Percentiles rank a stretch among this genome's conserved stretches.
Conservation (phyloP, 169 alveolate genomes). For the Besnoitia besnoiti region DNA sequence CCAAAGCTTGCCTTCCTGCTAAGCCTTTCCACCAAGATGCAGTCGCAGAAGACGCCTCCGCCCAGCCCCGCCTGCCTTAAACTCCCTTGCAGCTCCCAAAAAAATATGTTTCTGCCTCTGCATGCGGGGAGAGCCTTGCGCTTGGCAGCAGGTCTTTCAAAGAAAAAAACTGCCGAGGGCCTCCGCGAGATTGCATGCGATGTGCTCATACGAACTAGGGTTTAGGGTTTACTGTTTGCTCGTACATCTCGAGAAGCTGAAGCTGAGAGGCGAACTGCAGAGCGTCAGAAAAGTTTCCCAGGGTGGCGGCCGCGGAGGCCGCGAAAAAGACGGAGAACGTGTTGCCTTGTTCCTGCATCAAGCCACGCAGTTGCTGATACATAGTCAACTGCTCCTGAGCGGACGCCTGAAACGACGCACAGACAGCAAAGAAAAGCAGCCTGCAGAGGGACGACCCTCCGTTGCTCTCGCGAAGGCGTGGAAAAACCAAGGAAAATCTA, state of each 20-base stretch:
- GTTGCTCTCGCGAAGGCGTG: not conserved
- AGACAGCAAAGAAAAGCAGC: not conserved
- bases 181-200: too few relatives aligned
- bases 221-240: too few relatives aligned
- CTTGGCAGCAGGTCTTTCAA: not conserved
- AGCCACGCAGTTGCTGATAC: conserved; percentile 21
- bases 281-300: conserved; percentile 1
- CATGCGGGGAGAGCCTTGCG: too few relatives aligned
- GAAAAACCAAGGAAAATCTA: not conserved
- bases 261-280: conserved; percentile 8
- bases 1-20: too few relatives aligned
- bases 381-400: not conserved
- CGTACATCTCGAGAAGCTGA: conserved; percentile 25
- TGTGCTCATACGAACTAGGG: too few relatives aligned
- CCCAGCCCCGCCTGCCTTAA: too few relatives aligned
- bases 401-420: not conserved
- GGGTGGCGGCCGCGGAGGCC: conserved; percentile 31
- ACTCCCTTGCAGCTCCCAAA: too few relatives aligned
- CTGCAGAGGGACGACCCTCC: not conserved
- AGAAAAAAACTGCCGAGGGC: not conserved
- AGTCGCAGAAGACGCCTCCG: too few relatives aligned
- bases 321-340: conserved; percentile 22
- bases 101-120: too few relatives aligned
- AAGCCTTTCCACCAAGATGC: too few relatives aligned
- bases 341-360: conserved; percentile 10